Conservation (phyloP, 1,139 yeast species). For the Kodamaea plutei region DNA sequence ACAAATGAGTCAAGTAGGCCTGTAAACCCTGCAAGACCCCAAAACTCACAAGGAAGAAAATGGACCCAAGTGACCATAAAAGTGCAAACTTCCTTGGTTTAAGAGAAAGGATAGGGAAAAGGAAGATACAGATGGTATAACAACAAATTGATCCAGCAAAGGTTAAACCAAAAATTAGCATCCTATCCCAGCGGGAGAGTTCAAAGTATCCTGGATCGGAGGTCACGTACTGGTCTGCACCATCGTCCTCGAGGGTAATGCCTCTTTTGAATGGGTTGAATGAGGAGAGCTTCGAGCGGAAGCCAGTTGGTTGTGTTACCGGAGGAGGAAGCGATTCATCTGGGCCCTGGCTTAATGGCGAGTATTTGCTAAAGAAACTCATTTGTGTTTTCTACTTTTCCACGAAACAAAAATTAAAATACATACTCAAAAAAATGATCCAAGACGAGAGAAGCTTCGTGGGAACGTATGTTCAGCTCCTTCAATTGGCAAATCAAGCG, state of each 20-base stretch:
- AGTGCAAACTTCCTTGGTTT: constrained; percentile 59
- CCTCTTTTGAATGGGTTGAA: constrained; percentile 35
- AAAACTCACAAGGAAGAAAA: constrained; percentile 53
- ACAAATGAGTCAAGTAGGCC: constrained; percentile 46
- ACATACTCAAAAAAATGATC: constrained; percentile 5
- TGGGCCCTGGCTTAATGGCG: constrained; percentile 31
- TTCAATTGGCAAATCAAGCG: constrained; percentile 24
- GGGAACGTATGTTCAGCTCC: constrained; percentile 32
- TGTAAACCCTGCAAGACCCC: constrained; percentile 54
- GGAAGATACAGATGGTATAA: constrained; percentile 49
- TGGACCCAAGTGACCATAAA: constrained; percentile 59
- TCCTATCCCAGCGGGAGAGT: constrained; percentile 56
- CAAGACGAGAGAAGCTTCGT: constrained; percentile 25
- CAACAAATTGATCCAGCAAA: constrained; percentile 53
- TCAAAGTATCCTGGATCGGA: constrained; percentile 45
- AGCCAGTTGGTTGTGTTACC: constrained; percentile 23
- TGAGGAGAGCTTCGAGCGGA: constrained; percentile 28
- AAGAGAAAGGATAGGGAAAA: constrained; percentile 53
- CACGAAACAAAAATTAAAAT: neutral
- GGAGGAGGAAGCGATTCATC: constrained; percentile 42
- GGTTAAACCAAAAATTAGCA: constrained; percentile 52
- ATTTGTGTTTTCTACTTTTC: constrained; percentile 1
- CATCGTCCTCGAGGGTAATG: constrained; percentile 31
- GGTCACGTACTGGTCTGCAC: constrained; percentile 37
- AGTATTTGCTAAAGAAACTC: constrained; percentile 18